Conservation (phyloP, 2,329 filamentous ascomycete species). For the Penicillium vulpinum region DNA sequence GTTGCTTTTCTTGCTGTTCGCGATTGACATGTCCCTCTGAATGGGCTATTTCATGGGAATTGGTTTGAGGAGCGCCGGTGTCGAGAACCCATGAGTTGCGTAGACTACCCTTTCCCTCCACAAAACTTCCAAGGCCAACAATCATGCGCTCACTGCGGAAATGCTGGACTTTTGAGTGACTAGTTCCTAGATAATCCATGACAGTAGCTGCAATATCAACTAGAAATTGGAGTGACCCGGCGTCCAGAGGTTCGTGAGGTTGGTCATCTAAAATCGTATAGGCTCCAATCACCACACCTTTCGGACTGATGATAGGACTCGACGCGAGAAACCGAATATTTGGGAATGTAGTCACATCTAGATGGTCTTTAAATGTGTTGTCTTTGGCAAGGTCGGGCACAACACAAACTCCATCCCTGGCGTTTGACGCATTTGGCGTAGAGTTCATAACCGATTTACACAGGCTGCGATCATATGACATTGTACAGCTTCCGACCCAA, state of each 20-base stretch:
- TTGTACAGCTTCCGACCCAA: conserved; percentile 18
- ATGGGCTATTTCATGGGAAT: background rate
- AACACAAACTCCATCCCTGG: conserved; percentile 15
- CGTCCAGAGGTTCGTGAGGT: conserved; percentile 50
- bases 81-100: conserved; percentile 15
- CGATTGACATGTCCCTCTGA: conserved; percentile 13
- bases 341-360: conserved; percentile 28
- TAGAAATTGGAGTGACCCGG: conserved; percentile 11
- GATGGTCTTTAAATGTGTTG: conserved; percentile 32
- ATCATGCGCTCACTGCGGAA: conserved; percentile 57
- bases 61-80: background rate
- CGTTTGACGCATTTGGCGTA: background rate
- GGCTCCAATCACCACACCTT: conserved; percentile 57
- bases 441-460: conserved; percentile 8
- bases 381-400: conserved; percentile 36
- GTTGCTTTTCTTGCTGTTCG: conserved; percentile 16
- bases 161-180: conserved; percentile 48
- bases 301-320: conserved; percentile 58
- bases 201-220: conserved; percentile 56
- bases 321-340: conserved; percentile 52
- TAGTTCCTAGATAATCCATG: conserved; percentile 59
- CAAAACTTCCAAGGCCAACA: conserved; percentile 52
- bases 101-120: conserved; percentile 44
- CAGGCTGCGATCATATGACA: conserved; percentile 17
- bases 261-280: conserved; percentile 59